Evolutionary conservation across 345 rosid genomes (phyloP), one percentile per base, ranked within the genome.

Genomic region (Mallotus nudiflorus): DNA sequence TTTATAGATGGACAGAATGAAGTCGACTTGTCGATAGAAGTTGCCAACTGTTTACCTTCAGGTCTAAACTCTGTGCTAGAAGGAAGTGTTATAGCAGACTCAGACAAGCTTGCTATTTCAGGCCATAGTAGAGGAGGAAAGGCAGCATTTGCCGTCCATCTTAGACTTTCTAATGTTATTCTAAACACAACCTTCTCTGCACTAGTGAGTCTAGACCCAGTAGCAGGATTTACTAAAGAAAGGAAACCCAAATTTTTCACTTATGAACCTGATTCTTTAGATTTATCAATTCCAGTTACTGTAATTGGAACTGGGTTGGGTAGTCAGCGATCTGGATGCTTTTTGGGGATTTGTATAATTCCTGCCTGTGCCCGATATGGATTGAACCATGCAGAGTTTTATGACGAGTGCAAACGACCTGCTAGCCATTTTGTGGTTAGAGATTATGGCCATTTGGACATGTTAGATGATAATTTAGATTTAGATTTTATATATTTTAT

Each of bases 61-160:
- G 37, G 37, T 33, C 37, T 33, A 33, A 27, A 62, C 5, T 29
- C 72, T 6, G 18, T 68, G 0, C 77, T 81, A 13, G 77, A 72
- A 0, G 35, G 6, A 50, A 51, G 62, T 19, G 37, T 68, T 35
- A 28, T 25, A 20, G 56, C 73, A 0, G 68, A 80, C 48, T n/a
- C 73, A 0, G 9, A 31, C 3, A 44, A 70, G 22, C 37, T 84
- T 12, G 66, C 71, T 44, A 69, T 84, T 4, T 64, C 29, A n/a
- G 85, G 88, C 62, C 84, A 82, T 40, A 82, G 84, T 48, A 73
- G 84, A 33, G 84, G 85, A 10, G 88, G 88, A 35, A 58, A 73
- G 54, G 56, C 57, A 19, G 82, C 80, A 7, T 82, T 80, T 62
- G 81, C 81, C 1, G 37, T 84, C 0, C 80, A 79, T 10, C 75